phyloP scores from a whole-genome alignment of 169 alveolate species.

The Cryptosporidium meleagridis region DNA sequence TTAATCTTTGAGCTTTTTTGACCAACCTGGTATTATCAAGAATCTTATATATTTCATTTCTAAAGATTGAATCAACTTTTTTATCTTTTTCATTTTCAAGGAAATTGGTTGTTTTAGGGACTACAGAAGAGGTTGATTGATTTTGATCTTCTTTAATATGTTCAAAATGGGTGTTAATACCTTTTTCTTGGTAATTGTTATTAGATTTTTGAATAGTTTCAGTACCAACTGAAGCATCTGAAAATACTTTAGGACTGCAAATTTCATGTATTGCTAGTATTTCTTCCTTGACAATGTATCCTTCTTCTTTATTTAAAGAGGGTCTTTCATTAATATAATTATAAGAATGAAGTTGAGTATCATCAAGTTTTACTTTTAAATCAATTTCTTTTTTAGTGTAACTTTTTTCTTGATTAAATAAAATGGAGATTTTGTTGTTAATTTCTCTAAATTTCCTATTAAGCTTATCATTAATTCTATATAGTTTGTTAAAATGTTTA shows the following conservation, averaged over 20 bases:
- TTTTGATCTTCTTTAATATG: background rate
- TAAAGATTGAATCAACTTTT: constrained; percentile 11
- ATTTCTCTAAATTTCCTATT: background rate
- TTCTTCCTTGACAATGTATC: background rate
- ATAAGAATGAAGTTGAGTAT: background rate
- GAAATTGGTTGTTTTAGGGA: background rate
- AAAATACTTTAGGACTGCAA: background rate
- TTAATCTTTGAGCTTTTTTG: background rate
- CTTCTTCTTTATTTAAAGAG: background rate
- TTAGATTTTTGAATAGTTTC: background rate
- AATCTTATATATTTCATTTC: constrained; percentile 24
- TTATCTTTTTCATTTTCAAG: constrained; percentile 3
- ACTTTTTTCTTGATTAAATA: background rate
- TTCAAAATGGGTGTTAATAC: background rate
- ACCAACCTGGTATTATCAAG: constrained; percentile 1
- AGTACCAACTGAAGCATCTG: background rate
- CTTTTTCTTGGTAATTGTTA: background rate
- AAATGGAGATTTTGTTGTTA: background rate
- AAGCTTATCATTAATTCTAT: background rate
- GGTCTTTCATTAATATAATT: background rate
- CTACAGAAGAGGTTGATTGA: background rate
- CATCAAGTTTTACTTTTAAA: background rate
- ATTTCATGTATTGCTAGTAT: background rate
- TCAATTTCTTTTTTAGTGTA: background rate
- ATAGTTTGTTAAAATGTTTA: background rate